Evolutionary conservation across 257 asterid genomes (phyloP).

Genomic region (Hygrophila difformis): DNA sequence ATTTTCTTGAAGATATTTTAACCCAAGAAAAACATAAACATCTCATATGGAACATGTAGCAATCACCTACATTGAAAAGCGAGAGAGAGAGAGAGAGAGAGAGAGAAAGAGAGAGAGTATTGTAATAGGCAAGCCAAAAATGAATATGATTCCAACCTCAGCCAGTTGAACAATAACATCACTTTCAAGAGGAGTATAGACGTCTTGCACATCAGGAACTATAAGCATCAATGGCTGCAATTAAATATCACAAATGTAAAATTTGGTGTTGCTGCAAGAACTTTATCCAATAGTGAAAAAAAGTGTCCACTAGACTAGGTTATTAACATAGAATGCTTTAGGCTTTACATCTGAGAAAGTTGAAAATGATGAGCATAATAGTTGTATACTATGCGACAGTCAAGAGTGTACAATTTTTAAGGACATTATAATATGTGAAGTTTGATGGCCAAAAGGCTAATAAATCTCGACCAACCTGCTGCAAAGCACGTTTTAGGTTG

Average conservation of each 20-base stretch:
- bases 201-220: slow-evolving; percentile 96
- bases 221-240: slow-evolving; percentile 97
- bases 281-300: not conserved
- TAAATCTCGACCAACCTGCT: slow-evolving; percentile 52
- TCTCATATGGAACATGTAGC: slow-evolving; percentile 2
- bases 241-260: slow-evolving; percentile 18
- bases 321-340: slow-evolving; percentile 3
- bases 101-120: not conserved
- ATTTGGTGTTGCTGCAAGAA: slow-evolving; percentile 13
- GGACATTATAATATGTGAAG: slow-evolving; percentile 1
- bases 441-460: slow-evolving; percentile 7
- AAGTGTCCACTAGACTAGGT: not conserved
- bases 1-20: slow-evolving; percentile 1
- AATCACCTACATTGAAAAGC: not conserved
- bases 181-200: slow-evolving; percentile 89
- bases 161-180: slow-evolving; percentile 87
- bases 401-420: not conserved
- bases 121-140: slow-evolving; percentile 2
- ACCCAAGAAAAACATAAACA: slow-evolving; percentile 10
- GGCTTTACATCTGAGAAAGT: slow-evolving; percentile 9
- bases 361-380: not conserved
- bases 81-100: slow-evolving; percentile 1
- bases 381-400: slow-evolving; percentile 6
- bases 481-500: slow-evolving; percentile 75
- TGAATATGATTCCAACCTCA: slow-evolving; percentile 49